A percentile compares a stretch with the other conserved stretches of the same genome.
Evolutionary conservation across 2,329 filamentous ascomycete genomes (phyloP).

Genomic region (Phaeosphaeriaceae sp.): DNA sequence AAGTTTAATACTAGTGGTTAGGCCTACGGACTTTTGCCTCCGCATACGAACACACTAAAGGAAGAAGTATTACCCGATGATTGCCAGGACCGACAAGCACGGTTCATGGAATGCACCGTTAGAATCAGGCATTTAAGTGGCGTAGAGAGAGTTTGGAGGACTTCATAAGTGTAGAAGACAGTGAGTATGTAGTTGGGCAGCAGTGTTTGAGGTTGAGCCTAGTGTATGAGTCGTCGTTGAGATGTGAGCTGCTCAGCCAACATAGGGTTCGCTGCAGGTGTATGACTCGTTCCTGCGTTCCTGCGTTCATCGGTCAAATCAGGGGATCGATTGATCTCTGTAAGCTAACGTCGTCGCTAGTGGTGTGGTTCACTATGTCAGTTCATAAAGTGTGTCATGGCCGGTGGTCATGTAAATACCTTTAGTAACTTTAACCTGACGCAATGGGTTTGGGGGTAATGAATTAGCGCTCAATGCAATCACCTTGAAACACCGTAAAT

Average conservation of each 20-base stretch:
- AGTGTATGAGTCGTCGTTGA: not conserved
- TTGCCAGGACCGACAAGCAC: not conserved
- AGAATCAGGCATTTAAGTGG: not conserved
- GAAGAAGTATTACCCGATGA: not conserved
- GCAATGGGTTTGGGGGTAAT: too few relatives aligned
- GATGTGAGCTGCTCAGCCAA: not conserved
- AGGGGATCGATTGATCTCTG: not conserved
- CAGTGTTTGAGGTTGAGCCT: constrained; percentile 1
- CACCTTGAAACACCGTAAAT: not conserved
- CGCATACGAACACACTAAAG: too few relatives aligned
- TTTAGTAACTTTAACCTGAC: too few relatives aligned
- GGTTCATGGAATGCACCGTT: not conserved
- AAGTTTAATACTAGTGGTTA: not conserved
- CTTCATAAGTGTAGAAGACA: too few relatives aligned
- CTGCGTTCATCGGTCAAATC: constrained; percentile 1
- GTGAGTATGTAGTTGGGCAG: constrained; percentile 3
- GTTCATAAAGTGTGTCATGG: not conserved
- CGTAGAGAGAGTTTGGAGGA: too few relatives aligned
- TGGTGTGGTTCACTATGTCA: not conserved
- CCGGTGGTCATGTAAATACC: too few relatives aligned
- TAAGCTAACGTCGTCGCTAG: not conserved
- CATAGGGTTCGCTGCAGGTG: not conserved
- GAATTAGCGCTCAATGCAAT: too few relatives aligned
- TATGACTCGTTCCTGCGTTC: constrained; percentile 3
- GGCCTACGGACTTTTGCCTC: too few relatives aligned